Evolutionary conservation across 768 basidiomycete species (phyloP).

Genomic region (Solioccasus polychromus): DNA sequence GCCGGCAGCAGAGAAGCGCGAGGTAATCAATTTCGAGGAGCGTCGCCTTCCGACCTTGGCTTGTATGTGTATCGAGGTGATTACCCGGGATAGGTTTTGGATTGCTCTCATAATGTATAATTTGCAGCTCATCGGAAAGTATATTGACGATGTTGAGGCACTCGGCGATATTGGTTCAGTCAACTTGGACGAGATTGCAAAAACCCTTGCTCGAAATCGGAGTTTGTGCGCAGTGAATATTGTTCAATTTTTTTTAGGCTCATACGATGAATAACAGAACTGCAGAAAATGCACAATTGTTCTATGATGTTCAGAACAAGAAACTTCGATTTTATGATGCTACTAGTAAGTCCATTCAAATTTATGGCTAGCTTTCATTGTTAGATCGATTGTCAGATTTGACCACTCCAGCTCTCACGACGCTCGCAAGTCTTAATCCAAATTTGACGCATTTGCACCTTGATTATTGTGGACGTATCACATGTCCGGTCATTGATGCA

Average conservation of each 20-base stretch:
- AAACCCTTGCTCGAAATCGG: slow-evolving; percentile 77
- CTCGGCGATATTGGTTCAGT: slow-evolving; percentile 83
- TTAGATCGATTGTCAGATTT: slow-evolving; percentile 51
- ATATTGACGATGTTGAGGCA: slow-evolving; percentile 87
- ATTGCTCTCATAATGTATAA: background rate
- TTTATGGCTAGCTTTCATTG: background rate
- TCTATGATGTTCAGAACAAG: slow-evolving; percentile 73
- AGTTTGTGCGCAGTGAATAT: slow-evolving; percentile 57
- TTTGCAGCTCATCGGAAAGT: slow-evolving; percentile 69
- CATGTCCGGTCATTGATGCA: slow-evolving; percentile 52
- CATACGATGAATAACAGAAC: slow-evolving; percentile 45
- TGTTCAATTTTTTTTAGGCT: background rate
- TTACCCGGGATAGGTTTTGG: background rate
- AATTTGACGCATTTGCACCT: slow-evolving; percentile 77
- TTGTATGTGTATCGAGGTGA: slow-evolving; percentile 76
- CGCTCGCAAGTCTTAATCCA: slow-evolving; percentile 79
- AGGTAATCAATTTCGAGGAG: slow-evolving; percentile 67
- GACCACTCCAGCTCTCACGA: slow-evolving; percentile 58
- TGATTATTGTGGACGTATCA: slow-evolving; percentile 82
- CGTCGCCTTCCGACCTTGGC: slow-evolving; percentile 68
- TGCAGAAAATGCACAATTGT: slow-evolving; percentile 73
- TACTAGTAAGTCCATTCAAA: slow-evolving; percentile 61
- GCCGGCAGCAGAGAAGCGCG: slow-evolving; percentile 62
- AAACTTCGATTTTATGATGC: slow-evolving; percentile 81
- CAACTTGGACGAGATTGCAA: slow-evolving; percentile 83